phyloP scores from a whole-genome alignment of 2,329 filamentous ascomycete genomes.

The Salinomyces thailandicus region DNA sequence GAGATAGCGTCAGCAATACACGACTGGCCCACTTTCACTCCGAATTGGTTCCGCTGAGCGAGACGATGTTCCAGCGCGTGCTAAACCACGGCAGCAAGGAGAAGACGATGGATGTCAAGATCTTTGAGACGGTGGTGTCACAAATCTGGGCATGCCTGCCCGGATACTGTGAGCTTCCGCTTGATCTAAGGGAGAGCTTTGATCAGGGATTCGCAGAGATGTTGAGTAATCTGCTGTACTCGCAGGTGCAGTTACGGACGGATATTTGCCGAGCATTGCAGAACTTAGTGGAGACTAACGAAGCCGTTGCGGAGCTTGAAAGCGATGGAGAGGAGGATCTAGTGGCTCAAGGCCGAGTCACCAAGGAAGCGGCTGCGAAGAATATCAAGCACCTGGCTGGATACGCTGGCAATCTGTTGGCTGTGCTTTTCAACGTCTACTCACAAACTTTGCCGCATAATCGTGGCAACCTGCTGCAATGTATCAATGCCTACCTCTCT shows the following conservation, averaged over 20 bases:
- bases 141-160: constrained; percentile 92
- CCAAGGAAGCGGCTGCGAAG: constrained; percentile 61
- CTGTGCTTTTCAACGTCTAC: constrained; percentile 98
- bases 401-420: constrained; percentile 80
- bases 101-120: constrained; percentile 94
- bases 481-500: constrained; percentile 89
- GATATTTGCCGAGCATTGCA: constrained; percentile 82
- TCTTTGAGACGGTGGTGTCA: constrained; percentile 90
- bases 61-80: constrained; percentile 79
- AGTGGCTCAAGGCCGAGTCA: constrained; percentile 66
- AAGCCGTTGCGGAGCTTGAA: constrained; percentile 63
- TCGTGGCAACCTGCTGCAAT: constrained; percentile 80
- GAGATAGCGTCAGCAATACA: constrained; percentile 84
- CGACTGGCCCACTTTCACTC: constrained; percentile 72
- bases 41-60: constrained; percentile 81
- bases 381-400: constrained; percentile 72
- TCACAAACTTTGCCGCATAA: constrained; percentile 90
- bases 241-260: constrained; percentile 75
- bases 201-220: constrained; percentile 85
- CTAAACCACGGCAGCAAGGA: constrained; percentile 69
- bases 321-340: constrained; percentile 49
- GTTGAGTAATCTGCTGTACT: constrained; percentile 82
- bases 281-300: constrained; percentile 82
- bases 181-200: constrained; percentile 59
- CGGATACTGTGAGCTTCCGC: constrained; percentile 85